These are phyloP conservation scores for Crithidia bombi DNA, from an alignment of 208 protist species.

Conservation along the genomic window DNA sequence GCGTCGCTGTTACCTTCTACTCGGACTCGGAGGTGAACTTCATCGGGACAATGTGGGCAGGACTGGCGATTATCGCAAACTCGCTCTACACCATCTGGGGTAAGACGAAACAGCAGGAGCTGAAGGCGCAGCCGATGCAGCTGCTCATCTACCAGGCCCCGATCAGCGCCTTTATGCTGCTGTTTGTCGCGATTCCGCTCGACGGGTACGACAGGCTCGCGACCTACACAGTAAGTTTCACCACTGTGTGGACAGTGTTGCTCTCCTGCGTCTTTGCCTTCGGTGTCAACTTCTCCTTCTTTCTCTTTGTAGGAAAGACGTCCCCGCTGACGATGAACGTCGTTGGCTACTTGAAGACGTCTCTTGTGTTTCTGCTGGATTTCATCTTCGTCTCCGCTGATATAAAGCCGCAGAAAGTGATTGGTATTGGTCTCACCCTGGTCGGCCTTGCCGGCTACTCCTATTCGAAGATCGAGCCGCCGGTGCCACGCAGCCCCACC, in stretches of 20 bases:
- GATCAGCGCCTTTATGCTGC: constrained; percentile 75
- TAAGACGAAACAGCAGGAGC: constrained; percentile 87
- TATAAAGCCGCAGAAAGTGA: constrained; percentile 31
- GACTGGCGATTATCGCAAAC: constrained; percentile 74
- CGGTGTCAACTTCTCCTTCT: constrained; percentile 92
- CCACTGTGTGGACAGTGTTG: constrained; percentile 65
- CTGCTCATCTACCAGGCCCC: constrained; percentile 90
- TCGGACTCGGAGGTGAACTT: constrained; percentile 67
- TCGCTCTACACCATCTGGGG: constrained; percentile 93
- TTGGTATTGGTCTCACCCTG: constrained; percentile 65
- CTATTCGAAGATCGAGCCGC: constrained; percentile 32
- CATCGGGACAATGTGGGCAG: constrained; percentile 63
- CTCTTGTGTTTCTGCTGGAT: constrained; percentile 71
- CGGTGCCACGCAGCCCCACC: background rate
- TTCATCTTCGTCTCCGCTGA: constrained; percentile 58
- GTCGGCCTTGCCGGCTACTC: constrained; percentile 69
- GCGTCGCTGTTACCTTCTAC: constrained; percentile 74
- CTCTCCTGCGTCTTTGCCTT: constrained; percentile 85
- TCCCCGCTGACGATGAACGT: constrained; percentile 89
- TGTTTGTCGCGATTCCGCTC: constrained; percentile 64
- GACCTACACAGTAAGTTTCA: constrained; percentile 55
- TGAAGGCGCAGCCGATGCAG: constrained; percentile 78
- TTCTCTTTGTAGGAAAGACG: constrained; percentile 81
- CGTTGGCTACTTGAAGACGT: constrained; percentile 83
- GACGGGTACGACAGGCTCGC: constrained; percentile 53